Evolutionary conservation across 2,329 filamentous ascomycete genomes (phyloP), one percentile per base, ranked within the genome.

Genomic region (Magnaporthiopsis incrustans): DNA sequence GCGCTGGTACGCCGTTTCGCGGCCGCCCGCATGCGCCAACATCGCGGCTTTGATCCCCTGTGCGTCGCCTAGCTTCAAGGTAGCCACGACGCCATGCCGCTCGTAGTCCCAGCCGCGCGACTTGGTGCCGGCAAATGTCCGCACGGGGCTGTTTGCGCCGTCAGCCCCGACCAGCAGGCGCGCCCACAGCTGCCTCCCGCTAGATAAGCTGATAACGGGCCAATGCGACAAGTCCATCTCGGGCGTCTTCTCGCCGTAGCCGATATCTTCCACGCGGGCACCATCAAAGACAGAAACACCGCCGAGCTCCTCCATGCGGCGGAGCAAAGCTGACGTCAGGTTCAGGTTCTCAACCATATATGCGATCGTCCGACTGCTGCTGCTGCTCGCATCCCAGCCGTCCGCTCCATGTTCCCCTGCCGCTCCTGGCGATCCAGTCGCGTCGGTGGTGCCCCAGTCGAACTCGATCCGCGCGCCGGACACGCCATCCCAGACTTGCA

Each of bases 401-500:
- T 26, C 53, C 22, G 53, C 33, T 5, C 38, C 50, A 6, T 32
- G 4, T 26, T 25, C 25, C 12, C 27, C 57, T 32, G 61, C 35
- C 57, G 78, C 76, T 70, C 77, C 76, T 59, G 77, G 73, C 60
- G 76, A 73, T 66, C 68, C 67, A 70, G 81, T 79, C 53, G 78
- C 73, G 58, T 73, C 74, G 6, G 78, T 78, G 27, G 78, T 78
- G 27, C 76, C 76, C 89, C 88, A 90, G 77, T 95, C 90, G 75
- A 99, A 99, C 69, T 91, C 89, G 73, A 99, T 95, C 69, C 88
- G 86, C 50, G 92, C 91, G 65, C 87, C 92, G 57, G 90, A 91
- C 64, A 97, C 86, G 67, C 94, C 96, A 75, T 99, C 95, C 95
- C 96, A 99, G 38, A 98, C 95, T 75, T 97, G 90, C 95, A 99